Evolutionary conservation across 768 basidiomycete species (phyloP), one percentile per base, ranked within the genome.

Genomic region (Coprinopsis marcescibilis): DNA sequence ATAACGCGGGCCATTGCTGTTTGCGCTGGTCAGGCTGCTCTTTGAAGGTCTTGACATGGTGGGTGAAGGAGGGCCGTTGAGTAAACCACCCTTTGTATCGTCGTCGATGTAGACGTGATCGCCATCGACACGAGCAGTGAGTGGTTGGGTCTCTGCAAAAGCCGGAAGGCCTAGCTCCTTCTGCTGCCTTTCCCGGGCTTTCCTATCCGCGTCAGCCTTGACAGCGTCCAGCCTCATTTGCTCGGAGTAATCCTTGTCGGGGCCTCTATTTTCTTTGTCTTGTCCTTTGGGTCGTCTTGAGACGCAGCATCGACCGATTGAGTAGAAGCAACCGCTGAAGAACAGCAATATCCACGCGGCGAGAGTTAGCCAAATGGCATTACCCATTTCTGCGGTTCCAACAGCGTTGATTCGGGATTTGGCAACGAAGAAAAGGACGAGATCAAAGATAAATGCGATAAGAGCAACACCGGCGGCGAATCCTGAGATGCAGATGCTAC

Each of bases 371-470:
- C 94, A 97, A 34, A 94, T 77, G 17, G 87, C 91, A 49, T 76
- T 84, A n/a, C 94, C 94, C 6, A 94, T 85, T 15, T 72, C 66
- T 0, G 95, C 93, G 0, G 72, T 72, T 4, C 89, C 92, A 15
- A 91, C 83, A 3, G 71, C 55, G 61, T 89, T 86, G 63, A 99
- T 85, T 44, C 93, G 80, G 35, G 86, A 69, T 59, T 85, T 92
- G 48, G 89, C 89, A 46, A 95, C 66, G 71, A 89, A 91, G 69
- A 97, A 98, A 48, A 96, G 69, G 54, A 78, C 86, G 48, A 97
- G 66, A 63, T 99, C 96, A 64, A 97, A 93, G 25, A 95, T 79
- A 65, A 97, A 94, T 3, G 94, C 93, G 35, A 89, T 58, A 50
- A 98, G 72, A 42, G 90, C 76, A 49, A 95, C 66, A 1, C 76